Conservation (phyloP, 1,284 basidiomycete species). For the Ceratobasidium sp. region DNA sequence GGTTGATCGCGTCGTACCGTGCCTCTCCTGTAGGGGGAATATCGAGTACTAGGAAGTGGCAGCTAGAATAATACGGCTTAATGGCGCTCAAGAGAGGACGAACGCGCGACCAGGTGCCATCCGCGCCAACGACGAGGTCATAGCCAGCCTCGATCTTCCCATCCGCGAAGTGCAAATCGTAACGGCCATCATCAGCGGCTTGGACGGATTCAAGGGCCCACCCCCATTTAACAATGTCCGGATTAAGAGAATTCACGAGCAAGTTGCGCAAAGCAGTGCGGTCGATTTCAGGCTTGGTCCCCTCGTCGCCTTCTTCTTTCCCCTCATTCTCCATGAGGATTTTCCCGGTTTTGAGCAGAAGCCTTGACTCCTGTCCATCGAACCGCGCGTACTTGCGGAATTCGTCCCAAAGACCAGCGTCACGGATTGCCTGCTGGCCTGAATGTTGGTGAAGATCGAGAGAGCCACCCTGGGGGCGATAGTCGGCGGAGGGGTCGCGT, state of each 20-base stretch:
- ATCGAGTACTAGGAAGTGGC: conserved; percentile 55
- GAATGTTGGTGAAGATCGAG: conserved; percentile 60
- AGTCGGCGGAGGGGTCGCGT: conserved; percentile 53
- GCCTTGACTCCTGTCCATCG: conserved; percentile 53
- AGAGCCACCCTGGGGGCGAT: conserved; percentile 59
- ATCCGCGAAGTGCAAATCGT: conserved; percentile 49
- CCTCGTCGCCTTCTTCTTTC: conserved; percentile 28
- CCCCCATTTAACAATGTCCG: conserved; percentile 53
- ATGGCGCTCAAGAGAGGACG: conserved; percentile 57
- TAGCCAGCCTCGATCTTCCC: conserved; percentile 44
- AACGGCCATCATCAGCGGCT: conserved; percentile 7
- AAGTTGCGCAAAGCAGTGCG: conserved; percentile 54
- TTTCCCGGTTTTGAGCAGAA: conserved; percentile 54
- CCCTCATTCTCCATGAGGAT: background rate
- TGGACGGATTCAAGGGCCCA: conserved; percentile 49
- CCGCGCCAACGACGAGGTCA: conserved; percentile 63
- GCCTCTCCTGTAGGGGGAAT: conserved; percentile 51
- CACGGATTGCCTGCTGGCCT: conserved; percentile 56
- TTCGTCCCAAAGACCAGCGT: conserved; percentile 54
- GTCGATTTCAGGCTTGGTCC: conserved; percentile 55
- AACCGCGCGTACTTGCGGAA: conserved; percentile 53
- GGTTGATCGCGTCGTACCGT: conserved; percentile 52
- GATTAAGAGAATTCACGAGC: conserved; percentile 52
- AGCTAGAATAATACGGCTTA: conserved; percentile 58
- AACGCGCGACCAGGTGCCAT: conserved; percentile 62